These are phyloP conservation scores for Leishmania amazonensis DNA, from an alignment of 208 protist species.

Conservation along the genomic window DNA sequence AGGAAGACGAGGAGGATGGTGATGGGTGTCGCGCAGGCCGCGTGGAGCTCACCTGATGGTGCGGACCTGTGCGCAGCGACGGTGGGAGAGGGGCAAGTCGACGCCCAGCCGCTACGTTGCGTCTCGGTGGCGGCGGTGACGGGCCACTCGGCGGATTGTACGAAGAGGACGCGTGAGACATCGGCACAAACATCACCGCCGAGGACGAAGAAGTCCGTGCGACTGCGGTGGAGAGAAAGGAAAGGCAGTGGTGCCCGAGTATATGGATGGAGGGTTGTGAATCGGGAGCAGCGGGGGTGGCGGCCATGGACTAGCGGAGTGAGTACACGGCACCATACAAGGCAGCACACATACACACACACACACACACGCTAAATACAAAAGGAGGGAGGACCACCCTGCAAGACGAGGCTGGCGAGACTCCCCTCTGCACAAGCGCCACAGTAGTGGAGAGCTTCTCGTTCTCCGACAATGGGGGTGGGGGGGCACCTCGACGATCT, in stretches of 20 bases:
- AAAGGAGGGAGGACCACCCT: not conserved
- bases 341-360: not conserved
- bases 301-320: not conserved
- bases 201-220: too few relatives aligned
- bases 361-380: not conserved
- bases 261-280: not conserved
- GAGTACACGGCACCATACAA: not conserved
- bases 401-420: not conserved
- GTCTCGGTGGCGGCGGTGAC: not conserved
- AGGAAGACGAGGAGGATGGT: not conserved
- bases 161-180: not conserved
- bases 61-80: not conserved
- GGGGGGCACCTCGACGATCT: not conserved
- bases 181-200: not conserved
- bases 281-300: not conserved
- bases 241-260: not conserved
- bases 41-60: not conserved
- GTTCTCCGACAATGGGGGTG: not conserved
- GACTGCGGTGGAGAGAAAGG: not conserved
- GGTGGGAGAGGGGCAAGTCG: constrained; percentile 23
- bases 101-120: constrained; percentile 16
- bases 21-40: not conserved
- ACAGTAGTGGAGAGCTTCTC: not conserved
- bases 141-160: not conserved
- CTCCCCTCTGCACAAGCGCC: too few relatives aligned